Evolutionary conservation across 2,329 filamentous ascomycete genomes (phyloP).

Genomic region (Aspergillus pseudotamarii): DNA sequence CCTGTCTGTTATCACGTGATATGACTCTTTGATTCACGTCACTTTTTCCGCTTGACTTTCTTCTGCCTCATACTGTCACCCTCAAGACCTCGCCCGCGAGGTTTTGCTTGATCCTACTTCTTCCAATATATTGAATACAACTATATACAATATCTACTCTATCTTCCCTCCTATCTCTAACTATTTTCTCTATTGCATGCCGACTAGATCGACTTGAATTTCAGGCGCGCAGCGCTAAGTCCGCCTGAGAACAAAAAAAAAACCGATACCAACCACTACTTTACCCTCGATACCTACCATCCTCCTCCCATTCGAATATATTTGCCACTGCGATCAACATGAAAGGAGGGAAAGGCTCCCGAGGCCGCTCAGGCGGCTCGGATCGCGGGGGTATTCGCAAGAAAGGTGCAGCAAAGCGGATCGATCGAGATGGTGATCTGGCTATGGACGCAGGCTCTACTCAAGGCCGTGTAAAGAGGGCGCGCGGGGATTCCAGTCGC

Average conservation of each 20-base stretch:
- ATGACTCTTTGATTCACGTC: constrained; percentile 27
- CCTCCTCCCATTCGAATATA: not conserved
- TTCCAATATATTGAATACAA: not conserved
- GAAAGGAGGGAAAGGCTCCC: constrained; percentile 35
- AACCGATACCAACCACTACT: not conserved
- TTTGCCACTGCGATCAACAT: constrained; percentile 26
- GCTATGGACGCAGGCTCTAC: constrained; percentile 56
- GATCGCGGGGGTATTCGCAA: constrained; percentile 57
- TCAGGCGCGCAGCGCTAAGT: constrained; percentile 34
- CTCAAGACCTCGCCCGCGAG: not conserved
- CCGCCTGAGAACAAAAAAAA: constrained; percentile 12
- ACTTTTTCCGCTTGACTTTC: constrained; percentile 31
- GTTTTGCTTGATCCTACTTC: not conserved
- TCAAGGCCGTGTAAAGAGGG: constrained; percentile 38
- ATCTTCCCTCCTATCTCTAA: constrained; percentile 2
- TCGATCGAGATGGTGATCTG: constrained; percentile 65
- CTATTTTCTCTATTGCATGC: constrained; percentile 24
- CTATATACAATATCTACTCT: constrained; percentile 2
- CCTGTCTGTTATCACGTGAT: constrained; percentile 23
- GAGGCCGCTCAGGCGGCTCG: constrained; percentile 31
- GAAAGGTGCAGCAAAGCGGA: constrained; percentile 45
- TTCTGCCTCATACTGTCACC: not conserved
- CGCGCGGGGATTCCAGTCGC: constrained; percentile 35
- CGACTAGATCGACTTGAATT: constrained; percentile 17
- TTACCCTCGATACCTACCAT: not conserved